Conservation (phyloP, 176 grass and related monocot genomes). For the Cenchrus fungigraminus region DNA sequence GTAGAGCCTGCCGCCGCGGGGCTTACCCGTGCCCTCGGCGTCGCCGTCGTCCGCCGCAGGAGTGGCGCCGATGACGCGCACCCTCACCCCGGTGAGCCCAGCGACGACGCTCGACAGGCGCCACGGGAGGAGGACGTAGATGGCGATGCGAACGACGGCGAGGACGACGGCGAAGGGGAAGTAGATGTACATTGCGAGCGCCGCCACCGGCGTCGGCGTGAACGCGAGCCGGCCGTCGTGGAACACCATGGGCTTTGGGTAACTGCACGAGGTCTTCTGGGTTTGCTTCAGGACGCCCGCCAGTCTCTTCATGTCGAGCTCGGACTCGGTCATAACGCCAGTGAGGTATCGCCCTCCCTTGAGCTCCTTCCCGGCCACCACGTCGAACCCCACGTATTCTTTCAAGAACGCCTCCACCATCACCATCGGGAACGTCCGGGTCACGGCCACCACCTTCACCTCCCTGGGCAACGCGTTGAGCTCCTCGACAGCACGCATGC, state of each 20-base stretch:
- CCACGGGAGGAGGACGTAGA: slow-evolving; percentile 63
- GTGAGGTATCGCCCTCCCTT: slow-evolving; percentile 37
- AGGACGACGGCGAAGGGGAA: slow-evolving; percentile 56
- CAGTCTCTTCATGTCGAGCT: background rate
- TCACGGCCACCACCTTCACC: slow-evolving; percentile 44
- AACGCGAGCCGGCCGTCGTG: slow-evolving; percentile 76
- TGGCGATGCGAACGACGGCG: slow-evolving; percentile 34
- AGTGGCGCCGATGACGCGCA: slow-evolving; percentile 27
- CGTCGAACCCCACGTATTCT: slow-evolving; percentile 41
- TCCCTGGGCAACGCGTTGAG: background rate
- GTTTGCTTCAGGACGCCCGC: background rate
- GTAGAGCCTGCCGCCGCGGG: slow-evolving; percentile 45
- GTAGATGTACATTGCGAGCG: slow-evolving; percentile 71
- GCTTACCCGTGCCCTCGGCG: no score
- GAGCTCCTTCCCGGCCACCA: slow-evolving; percentile 26
- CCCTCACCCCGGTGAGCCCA: slow-evolving; percentile 44
- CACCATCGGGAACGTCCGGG: slow-evolving; percentile 40
- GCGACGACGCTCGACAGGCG: slow-evolving; percentile 27
- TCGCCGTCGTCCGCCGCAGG: background rate
- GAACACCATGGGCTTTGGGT: slow-evolving; percentile 60
- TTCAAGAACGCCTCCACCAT: slow-evolving; percentile 56
- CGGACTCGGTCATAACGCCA: slow-evolving; percentile 39
- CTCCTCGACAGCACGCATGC: background rate
- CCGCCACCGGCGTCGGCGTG: slow-evolving; percentile 51
- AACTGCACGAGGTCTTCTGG: background rate